Evolutionary conservation across 192 early-diverging fungal species (phyloP).

Genomic region (Entomortierella lignicola): DNA sequence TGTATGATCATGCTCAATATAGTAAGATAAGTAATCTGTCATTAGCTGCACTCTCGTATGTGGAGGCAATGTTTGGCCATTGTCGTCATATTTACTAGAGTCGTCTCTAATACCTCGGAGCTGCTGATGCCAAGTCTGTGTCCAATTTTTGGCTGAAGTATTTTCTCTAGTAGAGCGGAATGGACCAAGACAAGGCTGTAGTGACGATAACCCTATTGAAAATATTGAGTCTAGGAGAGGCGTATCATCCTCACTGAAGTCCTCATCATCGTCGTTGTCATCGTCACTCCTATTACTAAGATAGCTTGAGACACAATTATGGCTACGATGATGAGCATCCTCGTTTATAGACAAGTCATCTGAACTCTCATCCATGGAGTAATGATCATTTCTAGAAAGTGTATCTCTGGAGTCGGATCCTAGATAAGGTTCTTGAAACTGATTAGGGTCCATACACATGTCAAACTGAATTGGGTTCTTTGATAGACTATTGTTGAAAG

Average conservation of each 20-base stretch:
- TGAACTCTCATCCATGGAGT: background rate
- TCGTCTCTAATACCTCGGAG: background rate
- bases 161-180: slow-evolving; percentile 6
- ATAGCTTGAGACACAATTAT: background rate
- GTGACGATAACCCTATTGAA: background rate
- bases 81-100: background rate
- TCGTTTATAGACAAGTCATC: background rate
- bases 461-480: background rate
- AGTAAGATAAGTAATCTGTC: slow-evolving; percentile 35
- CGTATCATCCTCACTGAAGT: background rate
- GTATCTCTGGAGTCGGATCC: background rate
- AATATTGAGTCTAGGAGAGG: background rate
- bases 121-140: slow-evolving; percentile 13
- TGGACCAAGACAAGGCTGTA: slow-evolving; percentile 25
- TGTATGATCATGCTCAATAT: slow-evolving; percentile 38
- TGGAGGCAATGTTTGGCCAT: background rate
- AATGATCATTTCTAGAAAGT: background rate
- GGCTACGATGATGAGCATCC: background rate
- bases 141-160: slow-evolving; percentile 8
- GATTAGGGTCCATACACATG: background rate
- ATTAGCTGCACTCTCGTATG: background rate
- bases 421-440: no score
- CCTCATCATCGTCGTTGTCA: background rate
- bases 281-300: slow-evolving; percentile 3
- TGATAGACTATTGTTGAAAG: background rate